Percentiles rank a stretch among this genome's conserved stretches.
These are phyloP conservation scores for Cryptococcus sp. DNA, from an alignment of 1,284 basidiomycete genomes.

Conservation along the genomic window DNA sequence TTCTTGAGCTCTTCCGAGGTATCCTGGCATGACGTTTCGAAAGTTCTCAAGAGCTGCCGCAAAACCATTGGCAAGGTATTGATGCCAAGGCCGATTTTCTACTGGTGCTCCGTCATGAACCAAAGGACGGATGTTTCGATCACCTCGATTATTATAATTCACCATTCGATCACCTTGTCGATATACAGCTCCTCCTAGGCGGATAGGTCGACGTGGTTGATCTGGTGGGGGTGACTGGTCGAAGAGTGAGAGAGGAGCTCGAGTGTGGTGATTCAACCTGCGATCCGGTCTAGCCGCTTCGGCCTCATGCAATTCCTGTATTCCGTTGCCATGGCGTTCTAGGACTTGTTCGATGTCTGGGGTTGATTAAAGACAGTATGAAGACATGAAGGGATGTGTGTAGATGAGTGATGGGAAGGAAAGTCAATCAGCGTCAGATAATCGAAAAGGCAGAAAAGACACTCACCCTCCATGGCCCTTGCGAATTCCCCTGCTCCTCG, in stretches of 20 bases:
- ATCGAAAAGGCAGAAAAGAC: neutral
- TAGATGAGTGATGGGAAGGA: neutral
- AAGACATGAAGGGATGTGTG: neutral
- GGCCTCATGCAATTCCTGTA: neutral
- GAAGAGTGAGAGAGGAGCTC: neutral
- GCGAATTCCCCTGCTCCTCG: neutral
- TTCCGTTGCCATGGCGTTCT: neutral
- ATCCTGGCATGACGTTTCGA: neutral
- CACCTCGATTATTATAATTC: constrained; percentile 7
- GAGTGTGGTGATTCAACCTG: neutral
- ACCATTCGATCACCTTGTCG: constrained; percentile 17
- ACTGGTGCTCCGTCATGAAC: neutral
- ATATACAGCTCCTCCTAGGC: constrained; percentile 19
- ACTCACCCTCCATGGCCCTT: neutral
- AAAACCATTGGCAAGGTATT: neutral
- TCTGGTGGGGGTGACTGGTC: neutral
- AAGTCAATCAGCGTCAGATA: no score
- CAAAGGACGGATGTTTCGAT: neutral
- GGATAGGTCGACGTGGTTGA: constrained; percentile 2
- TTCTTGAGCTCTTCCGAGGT: neutral
- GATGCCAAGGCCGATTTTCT: neutral
- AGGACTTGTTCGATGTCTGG: neutral
- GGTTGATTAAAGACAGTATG: neutral
- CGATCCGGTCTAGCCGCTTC: neutral
- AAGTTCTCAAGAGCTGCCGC: neutral